Conservation (phyloP, 78 protist species). For the Isochrysis galbana region DNA sequence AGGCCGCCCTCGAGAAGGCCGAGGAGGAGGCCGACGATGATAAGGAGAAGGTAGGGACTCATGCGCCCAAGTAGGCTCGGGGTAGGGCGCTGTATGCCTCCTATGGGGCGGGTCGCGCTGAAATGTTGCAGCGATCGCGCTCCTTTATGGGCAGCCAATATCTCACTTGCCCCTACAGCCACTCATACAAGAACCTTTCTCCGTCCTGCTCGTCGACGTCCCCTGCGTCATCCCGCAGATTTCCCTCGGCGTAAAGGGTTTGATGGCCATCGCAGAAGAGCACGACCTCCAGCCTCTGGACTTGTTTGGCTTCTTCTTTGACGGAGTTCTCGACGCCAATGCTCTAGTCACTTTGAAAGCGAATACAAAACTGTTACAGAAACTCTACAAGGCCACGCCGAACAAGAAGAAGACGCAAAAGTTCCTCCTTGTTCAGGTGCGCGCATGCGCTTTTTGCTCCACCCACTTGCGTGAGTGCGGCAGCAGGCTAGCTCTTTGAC, state of each 20-base stretch:
- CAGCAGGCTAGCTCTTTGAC: background rate
- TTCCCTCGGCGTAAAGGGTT: background rate
- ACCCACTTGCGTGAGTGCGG: background rate
- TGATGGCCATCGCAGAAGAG: background rate
- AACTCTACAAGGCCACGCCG: background rate
- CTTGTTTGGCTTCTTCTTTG: background rate
- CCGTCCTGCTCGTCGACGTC: no score
- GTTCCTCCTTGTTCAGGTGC: background rate
- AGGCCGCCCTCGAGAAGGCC: background rate
- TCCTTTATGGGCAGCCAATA: no score
- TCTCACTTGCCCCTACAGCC: no score
- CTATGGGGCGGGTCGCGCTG: no score
- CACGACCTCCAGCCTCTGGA: background rate
- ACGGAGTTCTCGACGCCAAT: background rate
- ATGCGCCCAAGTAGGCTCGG: background rate
- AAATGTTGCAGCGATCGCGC: no score
- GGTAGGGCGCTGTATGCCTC: no score
- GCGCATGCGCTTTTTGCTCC: background rate
- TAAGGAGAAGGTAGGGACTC: slow-evolving; percentile 2
- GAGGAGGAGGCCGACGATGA: background rate
- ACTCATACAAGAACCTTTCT: no score
- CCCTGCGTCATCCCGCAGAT: background rate
- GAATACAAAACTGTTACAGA: background rate
- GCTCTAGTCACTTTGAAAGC: no score
- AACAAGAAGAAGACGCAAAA: background rate